Evolutionary conservation across 2,329 filamentous ascomycete species (phyloP).

Genomic region (Coniochaeta ligniaria): DNA sequence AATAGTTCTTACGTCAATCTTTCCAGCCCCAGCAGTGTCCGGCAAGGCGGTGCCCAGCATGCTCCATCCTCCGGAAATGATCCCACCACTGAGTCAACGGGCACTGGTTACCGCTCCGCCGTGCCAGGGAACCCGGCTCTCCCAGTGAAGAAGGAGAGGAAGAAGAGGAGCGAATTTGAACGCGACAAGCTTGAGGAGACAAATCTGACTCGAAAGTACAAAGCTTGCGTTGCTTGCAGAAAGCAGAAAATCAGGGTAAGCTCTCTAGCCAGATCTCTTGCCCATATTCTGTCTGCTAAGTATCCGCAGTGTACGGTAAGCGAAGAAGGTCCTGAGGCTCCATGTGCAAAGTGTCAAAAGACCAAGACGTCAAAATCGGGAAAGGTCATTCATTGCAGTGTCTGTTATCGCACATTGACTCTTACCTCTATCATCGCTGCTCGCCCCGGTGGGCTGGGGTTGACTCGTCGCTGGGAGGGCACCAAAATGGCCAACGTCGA

Average conservation of each 20-base stretch:
- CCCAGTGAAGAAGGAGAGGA: not conserved
- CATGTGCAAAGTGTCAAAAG: conserved; percentile 31
- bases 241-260: conserved; percentile 36
- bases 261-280: conserved; percentile 3
- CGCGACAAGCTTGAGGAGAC: conserved; percentile 22
- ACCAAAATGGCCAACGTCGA: conserved; percentile 27
- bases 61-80: not conserved
- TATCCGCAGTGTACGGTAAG: conserved; percentile 28
- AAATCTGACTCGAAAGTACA: conserved; percentile 24
- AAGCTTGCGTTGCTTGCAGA: conserved; percentile 36
- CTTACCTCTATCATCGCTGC: conserved; percentile 32
- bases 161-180: conserved; percentile 13
- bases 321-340: conserved; percentile 13
- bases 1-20: not conserved
- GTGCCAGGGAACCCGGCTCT: not conserved
- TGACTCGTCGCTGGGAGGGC: conserved; percentile 36
- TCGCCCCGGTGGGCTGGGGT: conserved; percentile 32
- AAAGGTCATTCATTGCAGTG: conserved; percentile 38
- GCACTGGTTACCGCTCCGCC: not conserved
- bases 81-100: not conserved
- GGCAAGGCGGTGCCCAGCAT: not conserved
- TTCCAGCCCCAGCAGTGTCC: not conserved
- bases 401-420: conserved; percentile 30
- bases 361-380: conserved; percentile 29
- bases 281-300: conserved; percentile 3